These are phyloP conservation scores for Saturnispora galanensis DNA, from an alignment of 805 yeast genomes.

Conservation along the genomic window DNA sequence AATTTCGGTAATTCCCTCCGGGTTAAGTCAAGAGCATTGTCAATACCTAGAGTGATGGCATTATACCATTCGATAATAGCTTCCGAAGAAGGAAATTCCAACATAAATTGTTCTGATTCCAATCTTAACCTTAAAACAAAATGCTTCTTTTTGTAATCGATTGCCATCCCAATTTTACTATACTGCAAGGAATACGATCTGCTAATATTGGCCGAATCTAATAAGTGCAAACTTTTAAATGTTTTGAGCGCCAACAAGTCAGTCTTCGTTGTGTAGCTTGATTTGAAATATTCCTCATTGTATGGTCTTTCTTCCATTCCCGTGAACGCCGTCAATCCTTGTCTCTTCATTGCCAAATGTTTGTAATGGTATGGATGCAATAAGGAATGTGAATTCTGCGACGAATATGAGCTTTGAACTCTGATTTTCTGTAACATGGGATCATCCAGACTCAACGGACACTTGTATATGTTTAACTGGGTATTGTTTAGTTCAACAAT, in stretches of 20 bases:
- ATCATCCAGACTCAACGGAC: constrained; percentile 7
- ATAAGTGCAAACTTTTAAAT: constrained; percentile 17
- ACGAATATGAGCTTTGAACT: constrained; percentile 11
- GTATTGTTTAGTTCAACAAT: constrained; percentile 78
- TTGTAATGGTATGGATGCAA: constrained; percentile 14
- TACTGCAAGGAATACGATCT: constrained; percentile 74
- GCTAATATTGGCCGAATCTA: constrained; percentile 31
- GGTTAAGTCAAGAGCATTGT: constrained; percentile 66
- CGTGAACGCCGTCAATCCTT: constrained; percentile 3
- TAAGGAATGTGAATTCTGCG: constrained; percentile 9
- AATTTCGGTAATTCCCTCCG: constrained; percentile 65
- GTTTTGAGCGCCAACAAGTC: constrained; percentile 21
- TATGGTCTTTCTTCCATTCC: constrained; percentile 1
- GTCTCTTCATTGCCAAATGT: constrained; percentile 6
- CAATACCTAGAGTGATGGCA: constrained; percentile 64
- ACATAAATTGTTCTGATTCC: constrained; percentile 73
- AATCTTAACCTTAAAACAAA: constrained; percentile 66
- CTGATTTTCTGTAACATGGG: constrained; percentile 7
- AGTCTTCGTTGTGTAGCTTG: constrained; percentile 20
- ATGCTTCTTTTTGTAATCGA: constrained; percentile 66
- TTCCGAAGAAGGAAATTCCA: constrained; percentile 52
- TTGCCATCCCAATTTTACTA: constrained; percentile 76
- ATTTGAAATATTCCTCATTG: constrained; percentile 16
- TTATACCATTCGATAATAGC: constrained; percentile 74
- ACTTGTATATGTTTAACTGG: constrained; percentile 60